phyloP scores from a whole-genome alignment of 139 green algal genomes.

The Volvox africanus region DNA sequence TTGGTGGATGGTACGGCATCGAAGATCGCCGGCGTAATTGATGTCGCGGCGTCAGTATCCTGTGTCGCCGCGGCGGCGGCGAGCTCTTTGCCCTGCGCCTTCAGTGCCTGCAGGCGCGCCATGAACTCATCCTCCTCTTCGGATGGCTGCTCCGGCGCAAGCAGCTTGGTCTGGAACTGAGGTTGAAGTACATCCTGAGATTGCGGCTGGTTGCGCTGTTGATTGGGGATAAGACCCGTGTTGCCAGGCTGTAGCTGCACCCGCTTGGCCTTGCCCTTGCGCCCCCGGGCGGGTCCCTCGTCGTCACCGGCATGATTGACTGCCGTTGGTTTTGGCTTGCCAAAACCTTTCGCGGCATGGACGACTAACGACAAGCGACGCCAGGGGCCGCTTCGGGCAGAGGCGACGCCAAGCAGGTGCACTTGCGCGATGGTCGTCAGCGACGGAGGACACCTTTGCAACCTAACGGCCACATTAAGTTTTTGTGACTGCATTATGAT shows the following conservation, averaged over 20 bases:
- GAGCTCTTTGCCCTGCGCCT: constrained; percentile 48
- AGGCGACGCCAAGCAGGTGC: background rate
- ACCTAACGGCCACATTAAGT: background rate
- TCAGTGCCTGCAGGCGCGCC: constrained; percentile 57
- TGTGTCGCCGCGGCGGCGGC: constrained; percentile 32
- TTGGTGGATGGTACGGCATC: background rate
- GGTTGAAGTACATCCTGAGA: background rate
- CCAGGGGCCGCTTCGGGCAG: background rate
- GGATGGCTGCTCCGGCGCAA: background rate
- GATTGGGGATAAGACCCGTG: constrained; percentile 2
- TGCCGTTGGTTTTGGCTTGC: constrained; percentile 39
- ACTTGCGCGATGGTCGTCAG: background rate
- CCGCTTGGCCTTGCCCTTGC: background rate
- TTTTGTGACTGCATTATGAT: background rate
- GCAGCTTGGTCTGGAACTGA: background rate
- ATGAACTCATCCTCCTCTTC: constrained; percentile 67
- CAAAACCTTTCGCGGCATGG: constrained; percentile 53
- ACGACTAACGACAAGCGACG: constrained; percentile 5
- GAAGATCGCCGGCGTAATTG: background rate
- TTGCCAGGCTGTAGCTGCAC: background rate
- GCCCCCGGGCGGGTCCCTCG: background rate
- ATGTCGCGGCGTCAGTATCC: background rate
- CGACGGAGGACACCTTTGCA: background rate
- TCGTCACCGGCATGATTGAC: background rate
- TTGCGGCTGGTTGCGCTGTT: constrained; percentile 10